Evolutionary conservation across 2,329 filamentous ascomycete species (phyloP), one percentile per base, ranked within the genome.

Genomic region (Orbilia ellipsospora): DNA sequence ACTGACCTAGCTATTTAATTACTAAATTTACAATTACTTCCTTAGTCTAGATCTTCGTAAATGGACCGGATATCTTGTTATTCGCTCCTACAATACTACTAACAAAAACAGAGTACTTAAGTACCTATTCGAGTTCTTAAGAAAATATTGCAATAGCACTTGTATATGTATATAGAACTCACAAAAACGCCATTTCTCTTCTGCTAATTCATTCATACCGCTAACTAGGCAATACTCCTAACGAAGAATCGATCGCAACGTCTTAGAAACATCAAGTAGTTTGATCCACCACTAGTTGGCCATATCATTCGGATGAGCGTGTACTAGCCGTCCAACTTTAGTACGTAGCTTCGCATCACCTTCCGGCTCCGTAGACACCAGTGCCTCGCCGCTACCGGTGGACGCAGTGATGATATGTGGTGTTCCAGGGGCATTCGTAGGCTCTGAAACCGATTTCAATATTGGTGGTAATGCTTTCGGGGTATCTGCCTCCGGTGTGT

Each of bases 201-300:
- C 3, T 7, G 31, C 23, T 36, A 36, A 36, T 36, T 36, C 31
- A 36, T 36, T 36, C 3, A 36, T 36, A 36, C 10, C 31, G 31
- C 31, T 36, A 36, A 36, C 31, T 36, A 36, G 31, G 10, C 20
- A 20, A 15, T 40, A 31, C 23, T 44, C 56, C 40, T 60, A 31
- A 28, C 51, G 15, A 31, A n/a, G 5, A 36, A 36, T 36, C 10
- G 31, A 36, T 10, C 31, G 10, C 10, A 36, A 36, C 31, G 31
- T 36, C 31, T 7, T 10, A 36, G 8, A 36, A 36, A 36, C 1
- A 10, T 6, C 31, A 36, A 10, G 6, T 10, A 6, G 31, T 36
- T 36, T 36, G 1, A 10, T 36, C 31, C 5, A 6, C 31, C 85
- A 83, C 77, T 84, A 74, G 59, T 42, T 74, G 3, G 70, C 70